Conservation (phyloP, 1,284 basidiomycete genomes). For the Retiboletus fuscus region DNA sequence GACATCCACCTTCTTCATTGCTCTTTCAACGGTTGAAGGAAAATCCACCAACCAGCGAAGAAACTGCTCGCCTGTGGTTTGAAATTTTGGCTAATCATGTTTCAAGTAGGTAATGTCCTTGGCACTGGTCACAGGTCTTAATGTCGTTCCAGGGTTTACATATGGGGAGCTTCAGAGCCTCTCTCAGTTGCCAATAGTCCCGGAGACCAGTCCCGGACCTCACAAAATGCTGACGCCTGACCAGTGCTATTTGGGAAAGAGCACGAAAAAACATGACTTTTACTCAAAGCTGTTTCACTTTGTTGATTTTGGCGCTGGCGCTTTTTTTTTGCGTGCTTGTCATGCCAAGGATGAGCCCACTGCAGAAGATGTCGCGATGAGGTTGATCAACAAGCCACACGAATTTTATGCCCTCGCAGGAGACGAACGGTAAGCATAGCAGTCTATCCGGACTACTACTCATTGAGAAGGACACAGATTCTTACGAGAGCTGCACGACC, state of each 20-base stretch:
- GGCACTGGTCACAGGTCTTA: neutral
- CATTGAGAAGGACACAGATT: constrained; percentile 9
- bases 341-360: constrained; percentile 90
- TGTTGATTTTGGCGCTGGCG: constrained; percentile 86
- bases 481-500: constrained; percentile 8
- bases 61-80: constrained; percentile 75
- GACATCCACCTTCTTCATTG: constrained; percentile 74
- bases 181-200: constrained; percentile 12
- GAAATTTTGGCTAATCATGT: constrained; percentile 34
- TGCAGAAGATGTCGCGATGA: constrained; percentile 80
- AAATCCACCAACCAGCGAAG: constrained; percentile 67
- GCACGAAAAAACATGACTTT: constrained; percentile 45
- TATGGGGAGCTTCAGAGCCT: neutral
- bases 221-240: neutral
- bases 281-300: constrained; percentile 84
- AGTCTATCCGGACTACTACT: neutral
- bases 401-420: constrained; percentile 14
- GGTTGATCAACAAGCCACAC: constrained; percentile 26
- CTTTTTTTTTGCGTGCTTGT: constrained; percentile 85
- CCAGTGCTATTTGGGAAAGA: constrained; percentile 17
- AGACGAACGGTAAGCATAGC: constrained; percentile 4
- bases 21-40: constrained; percentile 72
- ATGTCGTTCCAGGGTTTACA: constrained; percentile 5
- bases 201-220: neutral
- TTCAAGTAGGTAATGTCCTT: neutral